Conservation (phyloP, 1,284 basidiomycete genomes). For the Neonothopanus nambi region DNA sequence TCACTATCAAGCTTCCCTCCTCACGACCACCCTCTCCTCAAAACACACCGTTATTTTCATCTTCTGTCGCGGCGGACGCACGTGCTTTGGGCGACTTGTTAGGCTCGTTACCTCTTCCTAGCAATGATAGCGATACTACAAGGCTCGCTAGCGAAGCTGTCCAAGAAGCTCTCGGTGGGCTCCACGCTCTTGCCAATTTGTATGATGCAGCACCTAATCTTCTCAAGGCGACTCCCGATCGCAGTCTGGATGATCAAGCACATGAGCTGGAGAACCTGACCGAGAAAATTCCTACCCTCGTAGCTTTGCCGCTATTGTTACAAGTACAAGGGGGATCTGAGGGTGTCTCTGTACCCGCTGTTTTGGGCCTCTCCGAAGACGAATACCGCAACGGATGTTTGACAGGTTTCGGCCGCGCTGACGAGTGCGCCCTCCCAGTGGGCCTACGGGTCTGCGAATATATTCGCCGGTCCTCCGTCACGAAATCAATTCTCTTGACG, state of each 20-base stretch:
- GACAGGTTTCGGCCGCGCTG: conserved; percentile 72
- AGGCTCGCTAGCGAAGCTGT: conserved; percentile 71
- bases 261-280: conserved; percentile 52
- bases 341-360: conserved; percentile 43
- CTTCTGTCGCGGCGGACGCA: conserved; percentile 55
- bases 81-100: conserved; percentile 61
- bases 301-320: conserved; percentile 68
- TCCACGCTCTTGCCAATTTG: conserved; percentile 55
- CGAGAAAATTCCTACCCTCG: conserved; percentile 64
- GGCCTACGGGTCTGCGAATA: conserved; percentile 55
- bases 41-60: conserved; percentile 30
- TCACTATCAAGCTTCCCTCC: conserved; percentile 66
- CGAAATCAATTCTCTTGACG: conserved; percentile 19
- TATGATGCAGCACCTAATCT: conserved; percentile 48
- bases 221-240: conserved; percentile 25
- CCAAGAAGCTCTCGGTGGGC: conserved; percentile 68
- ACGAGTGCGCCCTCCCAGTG: conserved; percentile 64
- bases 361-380: conserved; percentile 59
- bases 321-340: conserved; percentile 37
- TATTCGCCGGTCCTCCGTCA: conserved; percentile 34
- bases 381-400: conserved; percentile 69
- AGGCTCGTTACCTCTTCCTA: conserved; percentile 60
- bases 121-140: conserved; percentile 41
- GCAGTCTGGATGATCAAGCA: conserved; percentile 29
- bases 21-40: conserved; percentile 70